Evolutionary conservation across 257 asterid genomes (phyloP).

Genomic region (Gynochthodes officinalis): DNA sequence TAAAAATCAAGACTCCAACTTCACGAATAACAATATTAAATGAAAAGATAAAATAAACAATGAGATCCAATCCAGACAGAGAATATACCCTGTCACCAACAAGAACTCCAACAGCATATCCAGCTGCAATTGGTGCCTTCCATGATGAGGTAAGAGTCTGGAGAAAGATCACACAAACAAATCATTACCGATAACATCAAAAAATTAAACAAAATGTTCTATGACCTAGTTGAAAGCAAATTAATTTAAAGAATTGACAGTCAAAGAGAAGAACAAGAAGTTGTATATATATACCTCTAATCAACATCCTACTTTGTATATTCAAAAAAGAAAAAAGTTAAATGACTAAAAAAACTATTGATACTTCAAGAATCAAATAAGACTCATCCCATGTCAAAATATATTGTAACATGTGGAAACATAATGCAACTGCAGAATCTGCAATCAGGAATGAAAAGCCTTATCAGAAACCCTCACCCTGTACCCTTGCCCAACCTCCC

Average conservation of each 20-base stretch:
- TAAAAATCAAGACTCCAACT: not conserved
- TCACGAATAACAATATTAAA: not conserved
- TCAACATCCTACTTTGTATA: not conserved
- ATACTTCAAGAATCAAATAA: not conserved
- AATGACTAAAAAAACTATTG: not conserved
- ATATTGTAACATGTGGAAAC: not conserved
- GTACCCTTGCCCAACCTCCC: not conserved
- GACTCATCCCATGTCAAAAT: not conserved
- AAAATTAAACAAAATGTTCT: not conserved
- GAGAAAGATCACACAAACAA: conserved; percentile 21
- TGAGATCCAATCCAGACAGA: conserved; percentile 16
- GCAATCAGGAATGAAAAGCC: not conserved
- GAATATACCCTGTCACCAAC: conserved; percentile 61
- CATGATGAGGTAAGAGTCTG: conserved; percentile 61
- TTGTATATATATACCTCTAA: not conserved
- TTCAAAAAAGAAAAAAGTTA: not conserved
- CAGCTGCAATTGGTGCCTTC: conserved; percentile 51
- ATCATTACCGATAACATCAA: conserved; percentile 10
- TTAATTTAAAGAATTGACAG: not conserved
- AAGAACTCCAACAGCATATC: conserved; percentile 65
- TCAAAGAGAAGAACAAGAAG: not conserved
- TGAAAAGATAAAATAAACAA: conserved; percentile 11
- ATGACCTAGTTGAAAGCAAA: not conserved
- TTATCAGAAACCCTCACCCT: not conserved
- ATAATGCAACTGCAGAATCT: not conserved